These are phyloP conservation scores for Pisolithus tinctorius DNA, from an alignment of 768 basidiomycete species.

Conservation along the genomic window DNA sequence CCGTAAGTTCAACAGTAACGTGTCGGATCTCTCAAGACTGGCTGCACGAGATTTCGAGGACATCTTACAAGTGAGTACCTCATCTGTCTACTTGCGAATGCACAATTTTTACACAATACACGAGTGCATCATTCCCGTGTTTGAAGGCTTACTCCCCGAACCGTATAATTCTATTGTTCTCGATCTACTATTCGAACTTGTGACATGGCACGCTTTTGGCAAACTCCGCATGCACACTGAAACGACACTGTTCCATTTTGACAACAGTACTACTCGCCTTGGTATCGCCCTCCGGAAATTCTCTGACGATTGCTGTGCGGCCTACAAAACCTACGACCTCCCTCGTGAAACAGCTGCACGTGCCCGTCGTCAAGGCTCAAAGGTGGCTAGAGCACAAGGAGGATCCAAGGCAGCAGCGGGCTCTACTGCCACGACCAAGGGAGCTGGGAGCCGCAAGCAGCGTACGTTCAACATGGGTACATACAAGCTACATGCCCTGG, in stretches of 20 bases:
- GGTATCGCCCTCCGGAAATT: constrained; percentile 18
- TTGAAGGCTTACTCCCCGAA: constrained; percentile 10
- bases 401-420: background rate
- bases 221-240: too few relatives aligned
- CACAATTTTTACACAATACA: too few relatives aligned
- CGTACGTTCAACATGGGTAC: constrained; percentile 14
- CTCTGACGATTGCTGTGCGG: constrained; percentile 7
- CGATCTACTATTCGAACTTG: too few relatives aligned
- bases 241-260: constrained; percentile 7
- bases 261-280: constrained; percentile 5
- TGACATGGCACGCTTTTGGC: too few relatives aligned
- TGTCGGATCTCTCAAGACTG: constrained; percentile 27
- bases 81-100: too few relatives aligned
- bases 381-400: background rate
- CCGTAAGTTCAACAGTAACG: constrained; percentile 25
- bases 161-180: constrained; percentile 8
- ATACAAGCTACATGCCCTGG: constrained; percentile 30
- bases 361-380: background rate
- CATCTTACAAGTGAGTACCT: constrained; percentile 22
- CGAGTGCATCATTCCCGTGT: constrained; percentile 10
- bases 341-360: constrained; percentile 6
- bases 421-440: background rate
- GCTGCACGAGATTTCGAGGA: constrained; percentile 35
- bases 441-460: background rate
- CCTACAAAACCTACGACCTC: constrained; percentile 17